Percentiles rank a stretch among this genome's conserved stretches.
Conservation (phyloP, 768 basidiomycete genomes). For the Pisolithus marmoratus region DNA sequence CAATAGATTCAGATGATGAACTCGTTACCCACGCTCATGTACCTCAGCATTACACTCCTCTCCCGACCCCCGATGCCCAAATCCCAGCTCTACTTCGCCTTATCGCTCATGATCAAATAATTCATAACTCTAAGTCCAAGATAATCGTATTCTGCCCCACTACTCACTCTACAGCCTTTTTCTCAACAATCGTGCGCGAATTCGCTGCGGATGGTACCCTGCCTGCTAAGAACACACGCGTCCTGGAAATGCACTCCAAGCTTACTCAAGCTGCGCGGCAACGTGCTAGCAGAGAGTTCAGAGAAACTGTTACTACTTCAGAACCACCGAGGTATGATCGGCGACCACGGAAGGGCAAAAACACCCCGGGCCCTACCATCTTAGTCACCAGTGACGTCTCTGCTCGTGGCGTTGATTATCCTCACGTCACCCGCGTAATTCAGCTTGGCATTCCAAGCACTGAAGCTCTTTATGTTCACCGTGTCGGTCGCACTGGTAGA, state of each 20-base stretch:
- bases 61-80: conserved; percentile 61
- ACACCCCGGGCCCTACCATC: conserved; percentile 42
- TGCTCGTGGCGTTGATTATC: conserved; percentile 86
- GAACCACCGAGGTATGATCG: conserved; percentile 1
- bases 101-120: conserved; percentile 83
- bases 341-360: conserved; percentile 26
- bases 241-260: conserved; percentile 85
- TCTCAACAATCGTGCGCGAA: conserved; percentile 53
- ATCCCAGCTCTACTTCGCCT: conserved; percentile 75
- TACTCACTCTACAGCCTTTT: conserved; percentile 78
- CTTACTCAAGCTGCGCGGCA: conserved; percentile 54
- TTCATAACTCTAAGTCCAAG: conserved; percentile 61
- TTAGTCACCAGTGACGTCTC: conserved; percentile 87
- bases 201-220: conserved; percentile 36
- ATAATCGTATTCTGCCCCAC: conserved; percentile 81
- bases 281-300: conserved; percentile 53
- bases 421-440: conserved; percentile 82
- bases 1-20: conserved; percentile 4
- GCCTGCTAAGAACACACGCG: conserved; percentile 47
- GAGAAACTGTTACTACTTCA: conserved; percentile 21
- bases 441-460: conserved; percentile 78
- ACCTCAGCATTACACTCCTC: conserved; percentile 75
- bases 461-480: conserved; percentile 75
- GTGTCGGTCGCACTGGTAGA: conserved; percentile 82
- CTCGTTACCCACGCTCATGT: conserved; percentile 65